Conservation (phyloP, 352 stramenopile species). For the Peronosclerospora sorghi region DNA sequence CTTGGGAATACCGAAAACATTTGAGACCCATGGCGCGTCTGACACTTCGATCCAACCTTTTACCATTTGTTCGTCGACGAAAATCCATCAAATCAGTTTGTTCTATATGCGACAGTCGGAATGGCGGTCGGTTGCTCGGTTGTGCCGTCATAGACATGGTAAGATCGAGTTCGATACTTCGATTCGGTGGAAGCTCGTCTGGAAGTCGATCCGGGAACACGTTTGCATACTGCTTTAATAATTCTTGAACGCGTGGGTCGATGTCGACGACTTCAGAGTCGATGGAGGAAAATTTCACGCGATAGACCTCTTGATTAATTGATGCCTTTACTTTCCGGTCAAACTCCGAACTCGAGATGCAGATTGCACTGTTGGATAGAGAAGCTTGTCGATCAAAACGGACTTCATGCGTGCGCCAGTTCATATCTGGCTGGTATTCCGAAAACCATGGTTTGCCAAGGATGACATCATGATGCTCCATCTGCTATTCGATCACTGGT, state of each 20-base stretch:
- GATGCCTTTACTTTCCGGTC: too few relatives aligned
- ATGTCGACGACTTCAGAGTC: too few relatives aligned
- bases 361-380: too few relatives aligned
- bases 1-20: background rate
- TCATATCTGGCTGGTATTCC: too few relatives aligned
- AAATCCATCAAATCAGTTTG: background rate
- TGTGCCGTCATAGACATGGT: too few relatives aligned
- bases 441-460: background rate
- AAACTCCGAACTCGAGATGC: background rate
- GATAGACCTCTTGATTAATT: background rate
- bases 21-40: background rate
- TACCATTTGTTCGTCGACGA: background rate
- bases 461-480: background rate
- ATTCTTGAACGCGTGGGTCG: too few relatives aligned
- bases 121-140: background rate
- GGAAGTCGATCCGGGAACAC: too few relatives aligned
- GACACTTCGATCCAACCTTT: background rate
- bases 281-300: background rate
- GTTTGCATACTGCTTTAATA: too few relatives aligned
- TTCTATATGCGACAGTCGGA: background rate
- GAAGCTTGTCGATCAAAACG: too few relatives aligned
- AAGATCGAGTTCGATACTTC: background rate
- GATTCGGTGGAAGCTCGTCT: background rate
- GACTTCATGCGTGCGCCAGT: too few relatives aligned
- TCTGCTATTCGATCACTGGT: too few relatives aligned